These are phyloP conservation scores for Didymosphaeria variabile DNA, from an alignment of 2,329 filamentous ascomycete genomes.

Conservation along the genomic window DNA sequence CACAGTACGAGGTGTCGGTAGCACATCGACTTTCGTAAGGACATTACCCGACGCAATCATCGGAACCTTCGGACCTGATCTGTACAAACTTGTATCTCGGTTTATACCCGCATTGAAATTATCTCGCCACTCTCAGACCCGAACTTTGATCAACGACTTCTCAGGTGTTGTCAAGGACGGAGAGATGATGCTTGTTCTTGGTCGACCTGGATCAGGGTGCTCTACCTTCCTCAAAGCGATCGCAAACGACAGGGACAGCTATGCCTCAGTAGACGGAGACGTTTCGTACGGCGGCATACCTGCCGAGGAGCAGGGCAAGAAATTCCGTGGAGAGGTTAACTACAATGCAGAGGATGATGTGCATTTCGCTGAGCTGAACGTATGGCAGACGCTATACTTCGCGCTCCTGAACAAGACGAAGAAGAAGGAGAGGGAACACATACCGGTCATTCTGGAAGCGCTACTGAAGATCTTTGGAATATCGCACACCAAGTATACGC, in stretches of 20 bases:
- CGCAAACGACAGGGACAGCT: constrained; percentile 73
- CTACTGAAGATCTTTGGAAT: constrained; percentile 83
- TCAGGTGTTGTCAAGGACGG: constrained; percentile 72
- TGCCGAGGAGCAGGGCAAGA: constrained; percentile 71
- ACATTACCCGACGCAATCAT: constrained; percentile 78
- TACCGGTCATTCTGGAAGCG: constrained; percentile 74
- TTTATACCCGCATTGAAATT: constrained; percentile 63
- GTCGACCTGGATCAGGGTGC: constrained; percentile 77
- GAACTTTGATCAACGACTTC: constrained; percentile 71
- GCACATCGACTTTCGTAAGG: constrained; percentile 72
- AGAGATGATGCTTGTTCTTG: constrained; percentile 78
- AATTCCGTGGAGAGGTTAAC: constrained; percentile 78
- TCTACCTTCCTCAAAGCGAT: constrained; percentile 80
- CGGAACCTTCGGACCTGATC: constrained; percentile 81
- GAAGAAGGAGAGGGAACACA: constrained; percentile 69
- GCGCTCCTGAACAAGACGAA: constrained; percentile 79
- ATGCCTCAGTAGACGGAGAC: constrained; percentile 72
- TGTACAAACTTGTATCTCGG: constrained; percentile 70
- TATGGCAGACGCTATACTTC: constrained; percentile 80
- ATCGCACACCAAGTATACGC: constrained; percentile 75
- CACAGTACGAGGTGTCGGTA: constrained; percentile 75
- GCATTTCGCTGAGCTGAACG: constrained; percentile 77
- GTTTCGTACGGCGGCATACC: constrained; percentile 77
- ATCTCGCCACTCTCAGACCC: constrained; percentile 58
- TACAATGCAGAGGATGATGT: constrained; percentile 82